Evolutionary conservation across 1,284 basidiomycete genomes (phyloP), one percentile per base, ranked within the genome.

Genomic region (Volvariella volvacea): DNA sequence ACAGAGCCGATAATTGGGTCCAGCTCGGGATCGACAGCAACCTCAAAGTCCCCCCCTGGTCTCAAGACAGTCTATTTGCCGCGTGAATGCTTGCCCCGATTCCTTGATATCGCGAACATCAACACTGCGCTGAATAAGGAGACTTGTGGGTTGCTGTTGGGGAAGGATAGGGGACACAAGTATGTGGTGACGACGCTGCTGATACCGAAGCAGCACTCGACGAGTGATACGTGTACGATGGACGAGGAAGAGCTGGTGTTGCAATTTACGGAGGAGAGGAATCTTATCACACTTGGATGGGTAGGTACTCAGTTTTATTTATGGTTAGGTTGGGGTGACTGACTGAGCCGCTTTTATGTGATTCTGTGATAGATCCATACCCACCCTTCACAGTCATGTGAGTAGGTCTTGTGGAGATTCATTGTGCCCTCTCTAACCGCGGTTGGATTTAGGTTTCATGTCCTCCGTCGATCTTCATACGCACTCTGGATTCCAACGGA

Each of bases 401-500:
- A 36, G n/a, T 15, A 4, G 9, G 8, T 36, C 34, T 36, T n/a
- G 14, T n/a, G 7, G 52, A 48, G 77, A 70, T 48, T 28, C 33
- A 20, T 39, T 33, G 19, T 31, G 46, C 21, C 22, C 22, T 43
- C 41, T 25, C 36, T 32, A 7, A 30, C 25, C 33, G 22, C 32
- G 12, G 17, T 25, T 22, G 6, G 31, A 34, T 9, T 17, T 45
- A 85, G 82, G 82, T 62, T 90, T 90, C 66, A 90, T 93, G 82
- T 89, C 86, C 4, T 91, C 88, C 17, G 80, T 91, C 9, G 91
- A 93, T 60, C 64, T 94, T 32, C 92, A 94, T 55, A 93, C 90
- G 1, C 91, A 94, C 58, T 83, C 86, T 1, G 80, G 77, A 4
- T 94, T 92, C 64, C 91, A 94, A 53, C 63, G 78, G 19, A 90